Conservation (phyloP, 2,329 filamentous ascomycete genomes). For the Exophiala sp. region DNA sequence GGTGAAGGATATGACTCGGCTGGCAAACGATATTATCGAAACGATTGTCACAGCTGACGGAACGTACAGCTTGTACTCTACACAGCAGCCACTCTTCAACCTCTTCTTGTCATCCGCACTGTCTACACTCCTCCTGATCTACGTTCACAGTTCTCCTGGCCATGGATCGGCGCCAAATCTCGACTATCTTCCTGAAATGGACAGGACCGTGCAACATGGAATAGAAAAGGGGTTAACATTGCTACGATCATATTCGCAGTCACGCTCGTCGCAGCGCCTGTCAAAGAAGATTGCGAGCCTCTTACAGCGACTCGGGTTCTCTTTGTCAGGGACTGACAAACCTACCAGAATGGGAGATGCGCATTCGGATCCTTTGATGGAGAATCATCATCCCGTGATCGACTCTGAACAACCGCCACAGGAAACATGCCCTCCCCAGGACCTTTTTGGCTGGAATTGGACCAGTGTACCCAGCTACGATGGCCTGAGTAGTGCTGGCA, state of each 20-base stretch:
- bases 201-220: background rate
- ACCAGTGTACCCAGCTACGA: background rate
- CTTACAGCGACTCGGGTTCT: background rate
- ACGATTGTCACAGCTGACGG: slow-evolving; percentile 4
- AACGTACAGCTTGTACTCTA: slow-evolving; percentile 4
- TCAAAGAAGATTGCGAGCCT: slow-evolving; percentile 4
- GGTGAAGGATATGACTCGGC: slow-evolving; percentile 1
- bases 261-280: slow-evolving; percentile 6
- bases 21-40: slow-evolving; percentile 9
- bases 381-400: background rate
- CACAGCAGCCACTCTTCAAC: slow-evolving; percentile 11
- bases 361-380: background rate
- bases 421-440: background rate
- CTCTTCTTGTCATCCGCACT: slow-evolving; percentile 13
- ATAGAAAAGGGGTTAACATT: slow-evolving; percentile 2
- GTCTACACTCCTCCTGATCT: slow-evolving; percentile 10
- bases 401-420: background rate
- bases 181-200: background rate
- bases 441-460: slow-evolving; percentile 1
- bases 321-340: background rate
- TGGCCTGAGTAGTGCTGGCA: background rate
- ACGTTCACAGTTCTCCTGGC: slow-evolving; percentile 1
- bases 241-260: background rate
- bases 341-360: background rate
- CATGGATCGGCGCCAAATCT: background rate